Percentiles rank a stretch among this genome's conserved stretches.
Evolutionary conservation across 2,329 filamentous ascomycete species (phyloP).

Genomic region (Ophiostoma australiae): DNA sequence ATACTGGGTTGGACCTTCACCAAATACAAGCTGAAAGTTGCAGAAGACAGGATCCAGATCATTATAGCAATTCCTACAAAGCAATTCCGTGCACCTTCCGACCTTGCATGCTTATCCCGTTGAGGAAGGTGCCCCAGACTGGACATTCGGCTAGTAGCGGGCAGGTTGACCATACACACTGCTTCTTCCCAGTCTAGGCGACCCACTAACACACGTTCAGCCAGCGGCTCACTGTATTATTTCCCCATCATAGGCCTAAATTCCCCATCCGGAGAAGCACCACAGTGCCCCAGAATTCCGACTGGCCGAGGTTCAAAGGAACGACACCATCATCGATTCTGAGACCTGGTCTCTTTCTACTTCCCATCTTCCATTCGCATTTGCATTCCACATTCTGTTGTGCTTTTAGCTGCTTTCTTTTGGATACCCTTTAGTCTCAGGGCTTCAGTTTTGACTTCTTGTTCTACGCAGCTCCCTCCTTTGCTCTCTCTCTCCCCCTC

Average conservation of each 20-base stretch:
- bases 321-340: not conserved
- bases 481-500: not conserved
- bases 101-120: not conserved
- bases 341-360: not conserved
- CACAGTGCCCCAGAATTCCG: conserved; percentile 14
- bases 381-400: not conserved
- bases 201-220: not conserved
- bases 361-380: not conserved
- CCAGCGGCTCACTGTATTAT: conserved; percentile 11
- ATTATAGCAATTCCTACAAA: not conserved
- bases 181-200: not conserved
- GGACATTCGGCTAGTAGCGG: not conserved
- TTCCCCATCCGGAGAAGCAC: not conserved
- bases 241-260: not conserved
- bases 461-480: not conserved
- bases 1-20: not conserved
- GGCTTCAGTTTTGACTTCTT: not conserved
- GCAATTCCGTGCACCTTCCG: not conserved
- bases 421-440: not conserved
- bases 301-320: conserved; percentile 20
- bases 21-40: not conserved
- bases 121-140: conserved; percentile 3
- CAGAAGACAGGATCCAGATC: not conserved
- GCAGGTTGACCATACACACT: not conserved
- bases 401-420: not conserved